A percentile compares a stretch with the other conserved stretches of the same genome.
Evolutionary conservation across 2,329 filamentous ascomycete species (phyloP).

Genomic region (Trichothecium roseum): DNA sequence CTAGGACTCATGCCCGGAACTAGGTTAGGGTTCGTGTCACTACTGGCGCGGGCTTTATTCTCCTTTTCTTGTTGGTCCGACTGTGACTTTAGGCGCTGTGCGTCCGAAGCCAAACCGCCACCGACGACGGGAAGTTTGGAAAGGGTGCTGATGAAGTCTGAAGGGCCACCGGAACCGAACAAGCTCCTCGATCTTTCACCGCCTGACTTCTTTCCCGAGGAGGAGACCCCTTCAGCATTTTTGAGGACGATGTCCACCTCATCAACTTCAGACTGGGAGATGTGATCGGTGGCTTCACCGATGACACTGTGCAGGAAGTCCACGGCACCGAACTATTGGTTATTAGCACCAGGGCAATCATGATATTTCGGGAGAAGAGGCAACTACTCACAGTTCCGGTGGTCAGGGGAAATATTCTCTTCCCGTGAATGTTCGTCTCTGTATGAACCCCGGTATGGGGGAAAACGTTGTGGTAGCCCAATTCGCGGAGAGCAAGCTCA

Average conservation of each 20-base stretch:
- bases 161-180: constrained; percentile 15
- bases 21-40: constrained; percentile 38
- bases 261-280: constrained; percentile 76
- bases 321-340: constrained; percentile 60
- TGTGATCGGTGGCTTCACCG: constrained; percentile 71
- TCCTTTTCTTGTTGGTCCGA: constrained; percentile 55
- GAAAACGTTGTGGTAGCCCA: constrained; percentile 71
- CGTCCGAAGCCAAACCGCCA: constrained; percentile 55
- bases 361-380: not conserved
- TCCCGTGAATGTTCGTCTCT: constrained; percentile 53
- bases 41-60: constrained; percentile 30
- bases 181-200: constrained; percentile 28
- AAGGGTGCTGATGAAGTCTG: constrained; percentile 61
- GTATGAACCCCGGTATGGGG: constrained; percentile 60
- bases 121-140: constrained; percentile 64
- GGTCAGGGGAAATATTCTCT: constrained; percentile 61
- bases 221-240: constrained; percentile 47
- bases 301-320: constrained; percentile 75
- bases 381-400: constrained; percentile 37
- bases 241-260: constrained; percentile 68
- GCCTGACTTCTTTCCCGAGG: constrained; percentile 25
- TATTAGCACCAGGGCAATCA: not conserved
- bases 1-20: constrained; percentile 65
- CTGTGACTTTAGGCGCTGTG: constrained; percentile 47
- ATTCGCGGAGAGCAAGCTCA: constrained; percentile 67